Evolutionary conservation across 1,139 yeast genomes (phyloP).

Genomic region (Scheffersomyces parashehatae): DNA sequence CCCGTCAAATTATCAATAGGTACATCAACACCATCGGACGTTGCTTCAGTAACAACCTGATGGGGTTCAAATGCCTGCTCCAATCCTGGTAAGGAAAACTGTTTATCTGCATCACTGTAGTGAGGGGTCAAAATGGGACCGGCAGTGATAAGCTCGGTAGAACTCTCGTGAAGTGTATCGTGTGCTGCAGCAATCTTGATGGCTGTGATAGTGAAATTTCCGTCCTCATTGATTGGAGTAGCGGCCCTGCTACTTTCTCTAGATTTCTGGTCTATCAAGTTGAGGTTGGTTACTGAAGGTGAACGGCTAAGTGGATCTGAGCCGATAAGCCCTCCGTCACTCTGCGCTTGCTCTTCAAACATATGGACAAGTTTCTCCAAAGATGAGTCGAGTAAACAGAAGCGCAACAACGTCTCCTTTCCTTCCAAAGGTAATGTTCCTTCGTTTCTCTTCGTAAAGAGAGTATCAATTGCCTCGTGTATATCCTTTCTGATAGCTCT

Average conservation of each 20-base stretch:
- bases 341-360: constrained; percentile 43
- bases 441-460: constrained; percentile 36
- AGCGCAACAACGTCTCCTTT: constrained; percentile 43
- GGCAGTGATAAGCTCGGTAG: constrained; percentile 51
- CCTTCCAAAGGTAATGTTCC: constrained; percentile 46
- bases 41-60: constrained; percentile 63
- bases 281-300: constrained; percentile 13
- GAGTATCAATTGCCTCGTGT: constrained; percentile 41
- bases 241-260: constrained; percentile 1
- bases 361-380: constrained; percentile 44
- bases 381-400: constrained; percentile 45
- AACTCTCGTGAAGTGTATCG: constrained; percentile 47
- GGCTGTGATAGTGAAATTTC: neutral
- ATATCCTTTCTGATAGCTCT: constrained; percentile 42
- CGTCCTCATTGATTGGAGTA: constrained; percentile 4
- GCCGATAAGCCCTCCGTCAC: constrained; percentile 9
- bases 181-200: constrained; percentile 9
- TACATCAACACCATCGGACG: constrained; percentile 52
- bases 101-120: constrained; percentile 20
- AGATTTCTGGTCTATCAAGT: neutral
- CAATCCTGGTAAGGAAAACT: constrained; percentile 21
- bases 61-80: constrained; percentile 55
- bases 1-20: constrained; percentile 74
- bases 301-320: constrained; percentile 24
- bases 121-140: constrained; percentile 58